Percentiles rank a stretch among this genome's conserved stretches.
phyloP scores from a whole-genome alignment of 1,139 yeast genomes.

The Kurtzmaniella quercitrusa region DNA sequence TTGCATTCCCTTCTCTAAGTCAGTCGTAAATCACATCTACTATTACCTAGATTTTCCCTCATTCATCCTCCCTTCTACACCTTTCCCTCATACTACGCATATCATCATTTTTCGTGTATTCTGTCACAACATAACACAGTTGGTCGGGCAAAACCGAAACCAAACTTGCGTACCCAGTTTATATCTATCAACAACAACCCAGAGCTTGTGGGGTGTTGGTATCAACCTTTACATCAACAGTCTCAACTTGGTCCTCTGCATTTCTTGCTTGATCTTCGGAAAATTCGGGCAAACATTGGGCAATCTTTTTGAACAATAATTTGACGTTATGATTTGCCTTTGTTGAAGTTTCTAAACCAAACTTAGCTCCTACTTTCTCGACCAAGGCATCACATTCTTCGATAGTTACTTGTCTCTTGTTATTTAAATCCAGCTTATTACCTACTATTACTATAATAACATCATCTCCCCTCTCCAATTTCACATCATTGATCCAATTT shows the following conservation, averaged over 20 bases:
- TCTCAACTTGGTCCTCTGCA: slow-evolving; percentile 33
- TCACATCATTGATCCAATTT: slow-evolving; percentile 61
- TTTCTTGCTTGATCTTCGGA: slow-evolving; percentile 37
- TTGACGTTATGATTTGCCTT: slow-evolving; percentile 94
- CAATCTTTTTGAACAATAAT: slow-evolving; percentile 82
- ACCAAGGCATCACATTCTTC: slow-evolving; percentile 73
- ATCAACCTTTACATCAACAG: slow-evolving; percentile 40
- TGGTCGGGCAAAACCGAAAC: too few species aligned
- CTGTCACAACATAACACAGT: too few species aligned
- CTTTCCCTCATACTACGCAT: too few species aligned
- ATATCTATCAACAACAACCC: slow-evolving; percentile 14
- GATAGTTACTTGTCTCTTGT: slow-evolving; percentile 71
- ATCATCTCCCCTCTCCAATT: slow-evolving; percentile 69
- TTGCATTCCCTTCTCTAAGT: too few species aligned
- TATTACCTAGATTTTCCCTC: too few species aligned
- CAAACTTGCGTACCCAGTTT: too few species aligned
- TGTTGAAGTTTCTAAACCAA: slow-evolving; percentile 90
- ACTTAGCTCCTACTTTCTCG: slow-evolving; percentile 56
- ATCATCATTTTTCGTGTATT: too few species aligned
- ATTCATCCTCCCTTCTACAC: too few species aligned
- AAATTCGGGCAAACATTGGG: slow-evolving; percentile 85
- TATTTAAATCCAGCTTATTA: slow-evolving; percentile 63
- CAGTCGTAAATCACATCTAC: too few species aligned
- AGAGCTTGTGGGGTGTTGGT: slow-evolving; percentile 9
- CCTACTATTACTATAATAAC: slow-evolving; percentile 40